Evolutionary conservation across 768 basidiomycete genomes (phyloP).

Genomic region (Lentinula detonsa): DNA sequence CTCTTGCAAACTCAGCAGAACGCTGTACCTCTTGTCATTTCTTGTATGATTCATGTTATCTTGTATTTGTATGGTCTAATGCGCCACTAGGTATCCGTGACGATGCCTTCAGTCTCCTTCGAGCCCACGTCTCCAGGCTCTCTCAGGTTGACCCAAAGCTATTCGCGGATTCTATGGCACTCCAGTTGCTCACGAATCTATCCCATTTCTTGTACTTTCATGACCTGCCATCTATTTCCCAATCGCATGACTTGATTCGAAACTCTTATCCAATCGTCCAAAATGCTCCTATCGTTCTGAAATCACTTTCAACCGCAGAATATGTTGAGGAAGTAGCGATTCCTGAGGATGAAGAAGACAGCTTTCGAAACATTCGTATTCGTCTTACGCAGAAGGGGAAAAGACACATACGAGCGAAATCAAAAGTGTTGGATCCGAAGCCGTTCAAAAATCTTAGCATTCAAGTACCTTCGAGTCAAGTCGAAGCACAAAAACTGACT

Average conservation of each 20-base stretch:
- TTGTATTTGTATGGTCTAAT: too few relatives aligned
- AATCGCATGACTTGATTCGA: neutral
- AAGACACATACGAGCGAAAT: neutral
- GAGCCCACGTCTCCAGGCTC: neutral
- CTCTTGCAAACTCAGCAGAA: neutral
- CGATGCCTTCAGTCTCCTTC: neutral
- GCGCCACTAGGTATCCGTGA: neutral
- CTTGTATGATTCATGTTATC: neutral
- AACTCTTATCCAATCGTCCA: neutral
- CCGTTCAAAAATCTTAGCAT: neutral
- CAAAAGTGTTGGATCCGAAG: neutral
- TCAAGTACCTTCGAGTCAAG: neutral
- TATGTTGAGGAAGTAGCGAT: neutral
- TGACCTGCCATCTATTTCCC: neutral
- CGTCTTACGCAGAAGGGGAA: neutral
- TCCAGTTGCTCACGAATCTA: neutral
- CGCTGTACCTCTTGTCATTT: conserved; percentile 1
- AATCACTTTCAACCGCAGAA: neutral
- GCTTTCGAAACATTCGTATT: neutral
- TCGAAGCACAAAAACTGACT: neutral
- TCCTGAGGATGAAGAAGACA: neutral
- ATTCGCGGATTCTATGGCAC: neutral
- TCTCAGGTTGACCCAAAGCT: neutral
- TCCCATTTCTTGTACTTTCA: conserved; percentile 3
- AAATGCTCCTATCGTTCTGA: neutral